phyloP scores from a whole-genome alignment of 208 protist genomes.

The Acanthamoeba castellanii region DNA sequence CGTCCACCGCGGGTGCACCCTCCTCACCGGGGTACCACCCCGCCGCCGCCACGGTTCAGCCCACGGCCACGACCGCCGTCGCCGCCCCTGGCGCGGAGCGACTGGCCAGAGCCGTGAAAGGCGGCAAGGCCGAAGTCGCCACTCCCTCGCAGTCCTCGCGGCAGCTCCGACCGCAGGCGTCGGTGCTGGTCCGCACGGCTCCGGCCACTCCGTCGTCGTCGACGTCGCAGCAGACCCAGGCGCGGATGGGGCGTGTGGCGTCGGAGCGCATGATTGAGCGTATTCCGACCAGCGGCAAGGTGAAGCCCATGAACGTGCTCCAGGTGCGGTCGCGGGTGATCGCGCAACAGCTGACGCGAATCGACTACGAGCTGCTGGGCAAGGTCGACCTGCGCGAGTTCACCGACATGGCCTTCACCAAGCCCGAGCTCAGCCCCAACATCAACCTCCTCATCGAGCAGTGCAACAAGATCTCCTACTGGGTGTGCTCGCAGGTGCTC shows the following conservation, averaged over 20 bases:
- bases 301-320: background rate
- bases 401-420: conserved; percentile 22
- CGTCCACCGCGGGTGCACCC: too few species aligned
- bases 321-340: background rate
- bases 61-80: too few species aligned
- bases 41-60: too few species aligned
- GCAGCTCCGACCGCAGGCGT: too few species aligned
- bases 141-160: too few species aligned
- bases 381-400: conserved; percentile 15
- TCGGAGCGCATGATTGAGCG: conserved; percentile 15
- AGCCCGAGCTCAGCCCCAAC: background rate
- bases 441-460: conserved; percentile 10
- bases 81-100: too few species aligned
- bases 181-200: too few species aligned
- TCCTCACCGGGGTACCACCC: too few species aligned
- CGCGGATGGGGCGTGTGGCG: background rate
- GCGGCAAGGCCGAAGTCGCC: too few species aligned
- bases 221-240: too few species aligned
- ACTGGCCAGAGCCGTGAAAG: too few species aligned
- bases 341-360: background rate
- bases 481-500: conserved; percentile 22
- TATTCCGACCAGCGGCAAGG: background rate
- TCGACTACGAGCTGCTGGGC: background rate
- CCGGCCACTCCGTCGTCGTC: too few species aligned
- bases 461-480: conserved; percentile 4